Evolutionary conservation across 306 rosid species (phyloP).

Genomic region (Prinsepia uniflora): DNA sequence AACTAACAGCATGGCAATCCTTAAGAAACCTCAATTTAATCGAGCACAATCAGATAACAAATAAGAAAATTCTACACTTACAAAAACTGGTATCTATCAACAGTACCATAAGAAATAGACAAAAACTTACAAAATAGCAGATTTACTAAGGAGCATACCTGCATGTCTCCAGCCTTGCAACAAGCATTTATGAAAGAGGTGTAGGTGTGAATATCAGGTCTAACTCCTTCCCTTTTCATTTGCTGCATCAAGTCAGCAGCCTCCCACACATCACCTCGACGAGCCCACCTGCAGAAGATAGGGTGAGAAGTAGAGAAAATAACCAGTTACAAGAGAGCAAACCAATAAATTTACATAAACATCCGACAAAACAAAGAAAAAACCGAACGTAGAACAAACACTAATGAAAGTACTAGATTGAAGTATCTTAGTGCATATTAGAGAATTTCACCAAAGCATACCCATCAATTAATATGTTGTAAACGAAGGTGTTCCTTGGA

Average conservation of each 20-base stretch:
- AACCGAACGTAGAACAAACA: background rate
- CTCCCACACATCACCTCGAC: conserved; percentile 99
- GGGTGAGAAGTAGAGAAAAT: conserved; percentile 3
- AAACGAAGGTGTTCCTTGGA: conserved; percentile 82
- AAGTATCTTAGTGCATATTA: background rate
- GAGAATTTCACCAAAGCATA: conserved; percentile 34
- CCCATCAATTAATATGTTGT: conserved; percentile 96
- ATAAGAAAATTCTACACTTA: background rate
- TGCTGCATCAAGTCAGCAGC: conserved; percentile 97
- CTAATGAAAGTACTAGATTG: conserved; percentile 8
- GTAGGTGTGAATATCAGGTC: conserved; percentile 88
- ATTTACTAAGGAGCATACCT: conserved; percentile 36
- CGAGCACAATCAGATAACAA: background rate
- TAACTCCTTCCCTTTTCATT: conserved; percentile 78
- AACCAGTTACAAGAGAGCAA: background rate
- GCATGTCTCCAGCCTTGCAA: conserved; percentile 95
- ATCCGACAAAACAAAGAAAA: conserved; percentile 6
- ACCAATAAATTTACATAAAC: background rate
- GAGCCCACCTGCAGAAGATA: conserved; percentile 71
- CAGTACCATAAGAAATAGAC: background rate
- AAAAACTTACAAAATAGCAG: background rate
- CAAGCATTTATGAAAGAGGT: conserved; percentile 91
- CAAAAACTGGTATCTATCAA: background rate
- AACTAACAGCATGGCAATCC: background rate
- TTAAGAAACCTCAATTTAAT: background rate